A percentile compares a stretch with the other conserved stretches of the same genome.
Evolutionary conservation across 1,139 yeast genomes (phyloP).

Genomic region (Protomyces pachydermus): DNA sequence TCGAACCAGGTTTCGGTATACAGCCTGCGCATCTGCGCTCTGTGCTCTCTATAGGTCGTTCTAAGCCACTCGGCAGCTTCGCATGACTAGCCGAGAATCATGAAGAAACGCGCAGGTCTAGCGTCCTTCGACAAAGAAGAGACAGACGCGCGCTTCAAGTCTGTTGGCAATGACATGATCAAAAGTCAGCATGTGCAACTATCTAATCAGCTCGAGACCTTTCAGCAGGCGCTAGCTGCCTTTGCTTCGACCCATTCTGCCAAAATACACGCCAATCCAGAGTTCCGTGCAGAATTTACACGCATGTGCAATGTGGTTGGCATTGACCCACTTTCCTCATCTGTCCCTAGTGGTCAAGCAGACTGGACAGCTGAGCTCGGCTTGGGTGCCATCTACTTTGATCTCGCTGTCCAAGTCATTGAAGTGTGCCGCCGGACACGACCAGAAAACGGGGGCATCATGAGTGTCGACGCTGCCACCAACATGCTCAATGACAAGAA

Average conservation of each 20-base stretch:
- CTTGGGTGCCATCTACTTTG: conserved; percentile 56
- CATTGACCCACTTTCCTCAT: conserved; percentile 64
- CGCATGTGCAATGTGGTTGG: conserved; percentile 74
- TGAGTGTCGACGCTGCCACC: conserved; percentile 57
- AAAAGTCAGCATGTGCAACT: conserved; percentile 40
- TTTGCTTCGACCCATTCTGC: conserved; percentile 51
- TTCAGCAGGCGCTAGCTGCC: conserved; percentile 40
- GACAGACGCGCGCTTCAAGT: conserved; percentile 39
- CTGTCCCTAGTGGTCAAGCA: conserved; percentile 42
- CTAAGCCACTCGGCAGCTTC: too few species aligned
- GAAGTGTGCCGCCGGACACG: conserved; percentile 69
- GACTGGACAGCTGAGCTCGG: conserved; percentile 40
- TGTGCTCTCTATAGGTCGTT: too few species aligned
- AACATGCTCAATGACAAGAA: conserved; percentile 33
- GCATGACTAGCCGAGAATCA: background rate
- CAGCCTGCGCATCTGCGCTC: too few species aligned
- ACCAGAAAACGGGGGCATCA: conserved; percentile 73
- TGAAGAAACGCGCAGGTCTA: conserved; percentile 39
- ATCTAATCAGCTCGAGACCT: conserved; percentile 41
- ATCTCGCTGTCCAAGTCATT: conserved; percentile 64
- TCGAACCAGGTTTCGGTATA: too few species aligned
- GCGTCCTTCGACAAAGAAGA: conserved; percentile 43
- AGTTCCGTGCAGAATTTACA: conserved; percentile 65
- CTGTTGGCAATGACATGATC: conserved; percentile 38
- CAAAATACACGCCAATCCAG: conserved; percentile 60